Base-by-base conservation (phyloP, 768 basidiomycete genomes). In the Lactarius trivialis region DNA sequence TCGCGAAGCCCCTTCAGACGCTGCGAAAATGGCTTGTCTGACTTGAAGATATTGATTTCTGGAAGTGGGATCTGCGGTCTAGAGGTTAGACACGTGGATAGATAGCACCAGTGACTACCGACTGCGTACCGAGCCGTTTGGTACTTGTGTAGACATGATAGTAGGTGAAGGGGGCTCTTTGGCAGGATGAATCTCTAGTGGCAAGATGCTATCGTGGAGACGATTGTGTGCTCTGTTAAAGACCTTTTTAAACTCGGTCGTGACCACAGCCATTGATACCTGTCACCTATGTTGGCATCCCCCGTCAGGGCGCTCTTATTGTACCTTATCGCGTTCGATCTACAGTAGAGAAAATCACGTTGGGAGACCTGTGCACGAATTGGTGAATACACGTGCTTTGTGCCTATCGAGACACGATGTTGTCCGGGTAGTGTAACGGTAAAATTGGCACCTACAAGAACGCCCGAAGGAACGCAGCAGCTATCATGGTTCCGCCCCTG, bases 201-300 rank as follows among this genome's bases (percentile, higher is more conserved):
- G 55, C n/a, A 58, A 45, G 62, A 56, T 7, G 36, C 15, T 59
- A 28, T 60, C 34, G 33, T 66, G 65, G 11, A 64, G 39, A 21
- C 12, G 17, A 41, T 59, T 58, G 48, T 66, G 65, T 12, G 24
- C 58, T 26, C 45, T 19, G 60, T 66, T 66, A 28, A 59, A 26
- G 55, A 26, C n/a, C 54, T 48, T 64, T 55, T 66, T 66, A 57
- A 66, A 1, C n/a, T 21, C 12, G 30, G 58, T 37, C 9, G n/a
- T n/a, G 32, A 59, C 26, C 15, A 33, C 21, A 21, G 17, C 11
- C 37, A 64, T 55, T 5, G 7, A 7, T 14, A 37, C 33, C 45
- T 21, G 19, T 51, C 28, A 21, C 49, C 9, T 28, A 37, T 11
- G 15, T 26, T 21, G 17, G 15, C 12, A 21, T 41, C n/a, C 36